These are phyloP conservation scores for Isoetes taiwanensis DNA, from an alignment of 75 land plant species.

Conservation along the genomic window DNA sequence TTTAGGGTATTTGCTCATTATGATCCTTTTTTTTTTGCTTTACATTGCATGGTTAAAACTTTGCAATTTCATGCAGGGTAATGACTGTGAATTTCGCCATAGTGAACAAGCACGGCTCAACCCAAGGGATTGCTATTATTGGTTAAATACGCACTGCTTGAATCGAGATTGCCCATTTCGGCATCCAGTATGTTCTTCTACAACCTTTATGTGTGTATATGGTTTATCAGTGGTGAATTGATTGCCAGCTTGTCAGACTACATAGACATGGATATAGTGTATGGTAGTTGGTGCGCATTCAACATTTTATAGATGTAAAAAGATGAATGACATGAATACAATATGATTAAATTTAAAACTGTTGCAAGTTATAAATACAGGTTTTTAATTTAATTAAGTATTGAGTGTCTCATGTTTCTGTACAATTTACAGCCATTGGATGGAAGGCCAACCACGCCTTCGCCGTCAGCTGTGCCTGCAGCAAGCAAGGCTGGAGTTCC, in stretches of 20 bases:
- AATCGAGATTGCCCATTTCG: slow-evolving; percentile 62
- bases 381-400: background rate
- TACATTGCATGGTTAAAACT: no score
- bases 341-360: no score
- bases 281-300: background rate
- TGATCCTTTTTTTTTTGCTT: no score
- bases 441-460: no score
- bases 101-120: slow-evolving; percentile 68
- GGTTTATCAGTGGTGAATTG: background rate
- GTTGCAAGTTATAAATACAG: background rate
- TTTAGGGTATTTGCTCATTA: no score
- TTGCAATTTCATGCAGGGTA: no score
- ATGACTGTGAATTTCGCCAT: slow-evolving; percentile 79
- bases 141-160: slow-evolving; percentile 57
- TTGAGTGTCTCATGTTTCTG: background rate
- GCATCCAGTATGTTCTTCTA: slow-evolving; percentile 51
- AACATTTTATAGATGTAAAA: no score
- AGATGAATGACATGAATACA: no score
- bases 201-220: background rate
- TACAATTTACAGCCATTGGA: no score
- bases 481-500: no score
- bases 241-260: background rate
- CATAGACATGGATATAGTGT: background rate
- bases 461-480: no score
- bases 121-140: slow-evolving; percentile 85